phyloP scores from a whole-genome alignment of 2,329 filamentous ascomycete species.

The Rhynchosporium graminicola region DNA sequence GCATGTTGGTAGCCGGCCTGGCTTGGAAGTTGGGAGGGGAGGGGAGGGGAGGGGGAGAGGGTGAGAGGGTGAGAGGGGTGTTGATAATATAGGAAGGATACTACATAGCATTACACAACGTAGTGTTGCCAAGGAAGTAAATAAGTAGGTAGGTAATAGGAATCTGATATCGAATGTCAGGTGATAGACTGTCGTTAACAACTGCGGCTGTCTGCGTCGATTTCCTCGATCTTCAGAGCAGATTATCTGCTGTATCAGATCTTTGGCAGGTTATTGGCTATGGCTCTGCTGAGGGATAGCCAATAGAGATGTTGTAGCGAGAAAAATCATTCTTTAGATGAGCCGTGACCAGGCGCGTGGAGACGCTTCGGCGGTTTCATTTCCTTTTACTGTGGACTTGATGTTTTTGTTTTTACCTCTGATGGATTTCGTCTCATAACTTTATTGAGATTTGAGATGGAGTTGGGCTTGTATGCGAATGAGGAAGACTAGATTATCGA shows the following conservation, averaged over 20 bases:
- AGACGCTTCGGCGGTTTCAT: not conserved
- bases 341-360: slow-evolving; percentile 2
- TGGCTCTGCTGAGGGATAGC: not conserved
- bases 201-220: slow-evolving; percentile 5
- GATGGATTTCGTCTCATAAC: no score
- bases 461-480: no score
- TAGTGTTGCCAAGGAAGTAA: no score
- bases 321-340: not conserved
- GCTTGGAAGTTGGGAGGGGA: not conserved
- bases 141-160: no score
- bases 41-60: not conserved
- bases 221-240: slow-evolving; percentile 1
- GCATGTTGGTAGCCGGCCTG: not conserved
- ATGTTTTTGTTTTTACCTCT: not conserved
- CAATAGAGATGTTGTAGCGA: slow-evolving; percentile 4
- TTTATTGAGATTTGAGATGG: no score
- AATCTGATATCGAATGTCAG: no score
- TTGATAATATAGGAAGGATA: no score
- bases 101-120: no score
- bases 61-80: no score
- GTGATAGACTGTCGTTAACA: not conserved
- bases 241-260: not conserved
- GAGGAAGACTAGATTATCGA: no score
- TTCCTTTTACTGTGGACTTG: not conserved
- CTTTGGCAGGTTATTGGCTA: not conserved